These are phyloP conservation scores for Ciborinia camelliae DNA, from an alignment of 2,329 filamentous ascomycete genomes.

Conservation along the genomic window DNA sequence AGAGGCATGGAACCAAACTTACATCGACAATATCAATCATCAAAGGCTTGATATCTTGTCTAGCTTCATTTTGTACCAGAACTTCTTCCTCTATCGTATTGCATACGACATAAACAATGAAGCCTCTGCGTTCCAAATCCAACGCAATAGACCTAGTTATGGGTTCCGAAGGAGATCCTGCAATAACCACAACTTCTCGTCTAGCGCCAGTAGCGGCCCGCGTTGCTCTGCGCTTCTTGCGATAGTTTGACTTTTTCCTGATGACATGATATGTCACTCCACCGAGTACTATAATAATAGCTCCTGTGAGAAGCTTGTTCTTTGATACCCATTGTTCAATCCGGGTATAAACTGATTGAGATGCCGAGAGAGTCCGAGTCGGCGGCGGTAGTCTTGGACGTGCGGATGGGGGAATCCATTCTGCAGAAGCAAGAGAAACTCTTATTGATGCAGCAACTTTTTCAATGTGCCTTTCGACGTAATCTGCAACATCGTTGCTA, in stretches of 20 bases:
- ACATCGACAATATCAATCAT: slow-evolving; percentile 80
- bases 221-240: slow-evolving; percentile 68
- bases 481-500: slow-evolving; percentile 70
- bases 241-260: slow-evolving; percentile 55
- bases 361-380: slow-evolving; percentile 13
- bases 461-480: slow-evolving; percentile 79
- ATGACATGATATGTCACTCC: slow-evolving; percentile 52
- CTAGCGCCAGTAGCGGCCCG: slow-evolving; percentile 79
- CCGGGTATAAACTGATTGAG: slow-evolving; percentile 46
- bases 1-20: slow-evolving; percentile 37
- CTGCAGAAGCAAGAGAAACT: slow-evolving; percentile 61
- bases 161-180: slow-evolving; percentile 81
- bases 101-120: slow-evolving; percentile 89
- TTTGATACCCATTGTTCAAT: slow-evolving; percentile 67
- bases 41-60: slow-evolving; percentile 77
- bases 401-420: slow-evolving; percentile 70
- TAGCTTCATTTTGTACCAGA: slow-evolving; percentile 69
- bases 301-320: slow-evolving; percentile 71
- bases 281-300: slow-evolving; percentile 66
- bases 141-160: slow-evolving; percentile 78
- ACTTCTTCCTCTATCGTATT: slow-evolving; percentile 82
- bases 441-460: slow-evolving; percentile 67
- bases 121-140: slow-evolving; percentile 87
- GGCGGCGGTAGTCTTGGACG: slow-evolving; percentile 54
- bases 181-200: slow-evolving; percentile 81